Percentiles rank a stretch among this genome's conserved stretches.
phyloP scores from a whole-genome alignment of 768 basidiomycete genomes.

The Auricularia cornea region DNA sequence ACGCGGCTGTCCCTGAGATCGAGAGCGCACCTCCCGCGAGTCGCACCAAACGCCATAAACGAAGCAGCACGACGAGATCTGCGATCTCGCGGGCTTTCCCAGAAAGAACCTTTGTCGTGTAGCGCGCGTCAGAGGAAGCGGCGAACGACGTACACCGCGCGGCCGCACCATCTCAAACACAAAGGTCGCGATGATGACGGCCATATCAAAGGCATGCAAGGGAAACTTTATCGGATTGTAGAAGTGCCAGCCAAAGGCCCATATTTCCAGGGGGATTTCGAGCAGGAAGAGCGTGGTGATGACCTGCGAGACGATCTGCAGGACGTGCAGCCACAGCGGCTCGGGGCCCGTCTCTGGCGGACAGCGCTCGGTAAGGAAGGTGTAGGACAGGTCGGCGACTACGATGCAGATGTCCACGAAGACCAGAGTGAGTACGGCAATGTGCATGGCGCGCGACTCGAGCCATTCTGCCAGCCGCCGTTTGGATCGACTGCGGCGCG shows the following conservation, averaged over 20 bases:
- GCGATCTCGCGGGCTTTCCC: conserved; percentile 54
- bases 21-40: conserved; percentile 45
- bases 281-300: conserved; percentile 68
- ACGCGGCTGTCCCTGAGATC: conserved; percentile 21
- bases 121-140: not conserved
- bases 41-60: conserved; percentile 76
- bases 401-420: conserved; percentile 60
- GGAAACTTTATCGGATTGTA: conserved; percentile 59
- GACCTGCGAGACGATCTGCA: conserved; percentile 51
- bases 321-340: conserved; percentile 50
- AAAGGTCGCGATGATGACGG: conserved; percentile 66
- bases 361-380: conserved; percentile 52
- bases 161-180: conserved; percentile 54
- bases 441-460: not conserved
- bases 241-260: conserved; percentile 53
- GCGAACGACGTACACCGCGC: not conserved
- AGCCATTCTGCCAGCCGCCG: not conserved
- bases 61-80: conserved; percentile 59
- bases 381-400: conserved; percentile 62
- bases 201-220: conserved; percentile 68
- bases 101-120: not conserved
- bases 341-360: conserved; percentile 25
- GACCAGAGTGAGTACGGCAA: conserved; percentile 16
- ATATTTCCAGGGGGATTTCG: conserved; percentile 66
- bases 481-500: not conserved